Conservation (phyloP, 768 basidiomycete genomes). For the Sporobolomyces phaffii region DNA sequence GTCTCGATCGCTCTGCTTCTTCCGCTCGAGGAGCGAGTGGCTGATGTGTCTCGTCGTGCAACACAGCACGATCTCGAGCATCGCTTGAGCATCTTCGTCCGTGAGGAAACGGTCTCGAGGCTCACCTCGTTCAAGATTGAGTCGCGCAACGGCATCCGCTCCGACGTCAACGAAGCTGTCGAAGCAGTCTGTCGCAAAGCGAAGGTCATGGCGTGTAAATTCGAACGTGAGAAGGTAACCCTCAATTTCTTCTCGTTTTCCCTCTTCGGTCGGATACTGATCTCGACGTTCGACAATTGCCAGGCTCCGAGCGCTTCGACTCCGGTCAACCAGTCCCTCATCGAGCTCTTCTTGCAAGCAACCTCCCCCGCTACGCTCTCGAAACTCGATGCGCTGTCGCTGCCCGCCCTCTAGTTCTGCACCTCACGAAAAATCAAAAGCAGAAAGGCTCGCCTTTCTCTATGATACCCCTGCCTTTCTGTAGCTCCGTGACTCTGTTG, state of each 20-base stretch:
- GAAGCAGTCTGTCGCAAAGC: constrained; percentile 72
- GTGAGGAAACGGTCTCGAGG: constrained; percentile 86
- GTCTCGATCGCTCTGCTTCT: constrained; percentile 33
- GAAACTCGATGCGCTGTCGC: constrained; percentile 76
- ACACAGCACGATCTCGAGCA: constrained; percentile 82
- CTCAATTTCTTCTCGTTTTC: neutral
- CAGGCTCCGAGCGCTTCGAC: constrained; percentile 45
- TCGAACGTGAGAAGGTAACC: constrained; percentile 72
- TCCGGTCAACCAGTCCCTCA: constrained; percentile 63
- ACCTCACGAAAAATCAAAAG: neutral
- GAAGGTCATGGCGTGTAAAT: constrained; percentile 76
- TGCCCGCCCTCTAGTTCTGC: constrained; percentile 60
- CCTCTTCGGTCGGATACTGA: no score
- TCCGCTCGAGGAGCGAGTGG: no score
- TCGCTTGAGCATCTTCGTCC: constrained; percentile 79
- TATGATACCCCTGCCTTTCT: no score
- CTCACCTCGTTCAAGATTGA: constrained; percentile 56
- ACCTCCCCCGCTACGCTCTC: constrained; percentile 78
- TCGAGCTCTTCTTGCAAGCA: constrained; percentile 73
- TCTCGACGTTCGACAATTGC: constrained; percentile 19
- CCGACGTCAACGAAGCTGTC: constrained; percentile 53
- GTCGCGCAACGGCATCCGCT: constrained; percentile 52
- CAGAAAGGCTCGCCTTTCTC: no score
- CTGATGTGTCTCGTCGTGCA: constrained; percentile 13
- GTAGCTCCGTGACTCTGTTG: no score